phyloP scores from a whole-genome alignment of 2,329 filamentous ascomycete genomes.

The Fusarium burgessii region DNA sequence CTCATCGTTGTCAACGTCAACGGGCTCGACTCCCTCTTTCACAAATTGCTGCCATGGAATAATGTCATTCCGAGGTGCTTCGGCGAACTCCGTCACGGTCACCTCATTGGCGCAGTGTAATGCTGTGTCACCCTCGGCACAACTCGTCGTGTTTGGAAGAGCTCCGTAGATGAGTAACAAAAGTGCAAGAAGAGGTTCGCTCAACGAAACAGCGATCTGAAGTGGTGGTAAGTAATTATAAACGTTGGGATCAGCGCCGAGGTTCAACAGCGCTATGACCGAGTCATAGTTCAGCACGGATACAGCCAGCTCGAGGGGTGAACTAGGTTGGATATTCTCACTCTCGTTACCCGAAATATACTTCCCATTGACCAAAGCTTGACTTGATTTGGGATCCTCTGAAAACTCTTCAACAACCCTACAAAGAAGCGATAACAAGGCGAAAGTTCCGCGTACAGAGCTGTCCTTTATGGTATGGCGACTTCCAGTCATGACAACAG shows the following conservation, averaged over 20 bases:
- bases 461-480: background rate
- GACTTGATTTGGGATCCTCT: background rate
- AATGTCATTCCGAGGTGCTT: background rate
- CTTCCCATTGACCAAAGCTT: background rate
- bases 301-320: background rate
- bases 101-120: background rate
- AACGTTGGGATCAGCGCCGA: background rate
- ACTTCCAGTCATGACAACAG: background rate
- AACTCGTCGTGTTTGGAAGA: background rate
- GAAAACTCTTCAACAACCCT: background rate
- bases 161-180: background rate
- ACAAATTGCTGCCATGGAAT: background rate
- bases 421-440: background rate
- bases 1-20: background rate
- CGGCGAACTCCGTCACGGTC: background rate
- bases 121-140: background rate
- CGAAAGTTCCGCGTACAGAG: background rate
- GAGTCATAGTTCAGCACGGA: background rate
- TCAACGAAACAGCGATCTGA: background rate
- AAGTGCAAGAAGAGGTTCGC: background rate
- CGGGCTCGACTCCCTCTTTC: background rate
- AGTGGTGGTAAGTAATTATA: background rate
- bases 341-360: background rate
- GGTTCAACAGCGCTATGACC: background rate
- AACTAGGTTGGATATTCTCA: background rate